These are phyloP conservation scores for Botryotinia calthae DNA, from an alignment of 2,329 filamentous ascomycete species.

Conservation along the genomic window DNA sequence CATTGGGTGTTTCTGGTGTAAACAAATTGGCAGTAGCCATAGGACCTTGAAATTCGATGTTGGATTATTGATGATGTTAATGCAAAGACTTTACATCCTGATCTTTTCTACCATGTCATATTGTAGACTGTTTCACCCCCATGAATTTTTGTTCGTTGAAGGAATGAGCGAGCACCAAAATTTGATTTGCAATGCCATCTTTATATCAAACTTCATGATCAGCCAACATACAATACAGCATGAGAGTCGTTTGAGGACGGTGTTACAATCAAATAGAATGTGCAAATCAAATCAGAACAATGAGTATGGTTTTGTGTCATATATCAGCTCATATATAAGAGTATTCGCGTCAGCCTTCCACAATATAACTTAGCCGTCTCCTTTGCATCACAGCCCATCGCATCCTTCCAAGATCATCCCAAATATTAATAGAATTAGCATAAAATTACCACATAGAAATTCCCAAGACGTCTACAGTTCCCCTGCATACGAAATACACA, in stretches of 20 bases:
- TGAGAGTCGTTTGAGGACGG: neutral
- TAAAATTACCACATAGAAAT: slow-evolving; percentile 14
- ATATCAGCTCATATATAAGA: neutral
- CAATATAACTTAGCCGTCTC: neutral
- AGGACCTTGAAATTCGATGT: neutral
- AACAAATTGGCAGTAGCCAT: neutral
- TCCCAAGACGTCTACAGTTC: neutral
- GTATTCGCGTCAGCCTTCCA: neutral
- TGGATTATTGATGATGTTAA: slow-evolving; percentile 4
- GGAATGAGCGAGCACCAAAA: neutral
- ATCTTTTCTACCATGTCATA: neutral
- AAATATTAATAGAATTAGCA: neutral
- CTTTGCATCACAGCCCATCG: neutral
- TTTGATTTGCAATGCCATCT: neutral
- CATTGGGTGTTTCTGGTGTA: slow-evolving; percentile 15
- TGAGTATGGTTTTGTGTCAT: neutral
- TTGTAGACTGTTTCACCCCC: neutral
- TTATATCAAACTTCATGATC: neutral
- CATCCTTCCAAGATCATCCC: neutral
- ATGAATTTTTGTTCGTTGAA: neutral
- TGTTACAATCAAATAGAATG: neutral
- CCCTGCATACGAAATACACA: neutral
- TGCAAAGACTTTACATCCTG: slow-evolving; percentile 9
- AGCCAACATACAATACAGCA: slow-evolving; percentile 7
- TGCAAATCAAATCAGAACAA: neutral